Base-by-base conservation (phyloP, 2,329 filamentous ascomycete species). In the Calonectria pauciramosa region DNA sequence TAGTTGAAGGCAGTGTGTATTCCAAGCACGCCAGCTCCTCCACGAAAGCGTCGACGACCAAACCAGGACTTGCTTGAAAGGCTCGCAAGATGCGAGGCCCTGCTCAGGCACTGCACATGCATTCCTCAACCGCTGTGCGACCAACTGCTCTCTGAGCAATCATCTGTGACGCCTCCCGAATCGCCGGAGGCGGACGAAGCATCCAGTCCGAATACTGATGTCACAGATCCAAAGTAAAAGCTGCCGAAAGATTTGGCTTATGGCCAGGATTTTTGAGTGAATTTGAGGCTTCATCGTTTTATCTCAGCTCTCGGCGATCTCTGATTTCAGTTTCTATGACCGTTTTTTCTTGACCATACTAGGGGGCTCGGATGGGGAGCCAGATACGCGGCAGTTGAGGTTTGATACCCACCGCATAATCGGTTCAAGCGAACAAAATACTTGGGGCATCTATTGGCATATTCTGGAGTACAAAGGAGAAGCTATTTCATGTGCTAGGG, bases 31-130 rank as follows among this genome's bases (percentile, higher is more conserved):
- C 82, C 82, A 32, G 82, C 82, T 51, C 78, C 81, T 23, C 80
- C 80, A 23, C 81, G 81, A 30, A 82, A 81, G 73, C 80, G 82
- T 26, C 79, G 80, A 38, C 78, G 80, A 20, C 80, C 79, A 20
- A 82, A 80, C 18, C 78, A 83, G 59, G 82, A 83, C 34, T 72
- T 83, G 0, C 70, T 83, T 23, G 80, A 80, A 56, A 77, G 80
- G 13, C 69, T 82, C 41, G 76, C 74, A 23, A 74, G 79, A 49
- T 82, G 79, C 47, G 80, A 82, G 59, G 78, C 76, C 36, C 34
- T 81, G n/a, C 75, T 82, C 0, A 76, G 73, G 67, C 80, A 82
- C 44, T 81, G 80, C n/a, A 81, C 74, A 4, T 81, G 80, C 13
- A 70, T 76, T 18, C 74, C 72, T 28, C 72, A 80, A 20, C 71